phyloP scores from a whole-genome alignment of 495 filamentous ascomycete genomes.

The Hyaloscypha hepaticicola region DNA sequence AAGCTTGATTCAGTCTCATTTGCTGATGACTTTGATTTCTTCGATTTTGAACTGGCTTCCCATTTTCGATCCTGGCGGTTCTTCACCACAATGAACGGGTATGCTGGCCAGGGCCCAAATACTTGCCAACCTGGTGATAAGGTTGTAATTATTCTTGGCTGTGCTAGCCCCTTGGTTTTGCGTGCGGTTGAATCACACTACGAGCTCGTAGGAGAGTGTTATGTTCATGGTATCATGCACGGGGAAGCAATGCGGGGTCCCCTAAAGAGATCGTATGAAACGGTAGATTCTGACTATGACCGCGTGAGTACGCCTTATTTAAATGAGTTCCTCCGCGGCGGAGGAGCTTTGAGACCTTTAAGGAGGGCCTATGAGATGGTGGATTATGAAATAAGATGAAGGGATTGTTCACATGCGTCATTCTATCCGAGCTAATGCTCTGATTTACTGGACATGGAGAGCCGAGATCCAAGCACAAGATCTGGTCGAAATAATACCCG shows the following conservation, averaged over 20 bases:
- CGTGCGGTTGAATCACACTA: background rate
- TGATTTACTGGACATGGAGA: too few relatives aligned
- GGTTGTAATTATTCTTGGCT: background rate
- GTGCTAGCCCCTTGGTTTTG: background rate
- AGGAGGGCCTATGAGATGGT: too few relatives aligned
- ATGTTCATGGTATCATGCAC: slow-evolving; percentile 1
- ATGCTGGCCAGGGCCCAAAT: background rate
- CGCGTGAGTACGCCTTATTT: too few relatives aligned
- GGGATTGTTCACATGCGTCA: background rate
- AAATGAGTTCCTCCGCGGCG: too few relatives aligned
- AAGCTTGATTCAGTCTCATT: background rate
- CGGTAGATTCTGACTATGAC: background rate
- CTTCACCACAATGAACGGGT: background rate
- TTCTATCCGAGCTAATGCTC: background rate
- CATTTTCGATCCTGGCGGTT: background rate
- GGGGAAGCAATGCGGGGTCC: background rate
- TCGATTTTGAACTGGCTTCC: background rate
- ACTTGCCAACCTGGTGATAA: background rate
- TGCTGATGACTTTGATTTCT: background rate
- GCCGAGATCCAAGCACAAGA: too few relatives aligned
- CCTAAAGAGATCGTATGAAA: background rate
- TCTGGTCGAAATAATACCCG: too few relatives aligned
- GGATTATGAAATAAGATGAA: background rate
- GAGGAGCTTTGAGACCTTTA: too few relatives aligned
- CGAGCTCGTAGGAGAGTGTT: background rate